Evolutionary conservation across 805 yeast genomes (phyloP).

Genomic region (Scheffersomyces ergatensis): DNA sequence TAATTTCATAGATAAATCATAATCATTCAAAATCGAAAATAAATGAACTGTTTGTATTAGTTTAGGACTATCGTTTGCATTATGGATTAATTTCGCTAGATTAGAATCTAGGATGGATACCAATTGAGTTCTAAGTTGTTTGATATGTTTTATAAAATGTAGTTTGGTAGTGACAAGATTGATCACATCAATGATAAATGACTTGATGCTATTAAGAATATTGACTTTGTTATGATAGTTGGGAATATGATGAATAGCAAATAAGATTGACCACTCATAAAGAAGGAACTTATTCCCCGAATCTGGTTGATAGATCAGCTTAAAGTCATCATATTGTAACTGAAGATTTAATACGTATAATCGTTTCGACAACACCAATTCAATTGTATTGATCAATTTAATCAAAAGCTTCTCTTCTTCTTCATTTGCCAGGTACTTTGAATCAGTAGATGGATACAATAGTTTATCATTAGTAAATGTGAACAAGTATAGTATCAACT

Average conservation of each 20-base stretch:
- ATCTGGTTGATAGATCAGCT: background rate
- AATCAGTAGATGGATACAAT: background rate
- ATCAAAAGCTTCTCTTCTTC: constrained; percentile 12
- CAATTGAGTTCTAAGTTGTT: constrained; percentile 15
- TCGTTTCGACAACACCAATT: constrained; percentile 29
- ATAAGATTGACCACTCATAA: constrained; percentile 30
- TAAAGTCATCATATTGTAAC: constrained; percentile 10
- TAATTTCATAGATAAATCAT: constrained; percentile 28
- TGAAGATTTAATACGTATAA: constrained; percentile 17
- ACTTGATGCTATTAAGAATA: constrained; percentile 21
- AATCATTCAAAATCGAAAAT: constrained; percentile 35
- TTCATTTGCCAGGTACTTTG: constrained; percentile 3
- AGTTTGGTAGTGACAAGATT: constrained; percentile 26
- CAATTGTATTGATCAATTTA: constrained; percentile 26
- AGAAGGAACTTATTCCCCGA: constrained; percentile 8
- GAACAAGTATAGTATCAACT: constrained; percentile 29
- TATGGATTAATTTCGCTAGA: constrained; percentile 11
- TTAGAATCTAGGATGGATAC: constrained; percentile 15
- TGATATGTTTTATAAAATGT: constrained; percentile 24
- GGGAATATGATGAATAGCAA: constrained; percentile 24
- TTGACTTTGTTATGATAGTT: constrained; percentile 9
- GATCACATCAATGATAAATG: constrained; percentile 31
- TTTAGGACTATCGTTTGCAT: constrained; percentile 5
- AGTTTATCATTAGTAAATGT: constrained; percentile 28
- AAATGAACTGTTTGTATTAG: constrained; percentile 22